These are phyloP conservation scores for Auriculariales sp. DNA, from an alignment of 768 basidiomycete genomes.

Conservation along the genomic window DNA sequence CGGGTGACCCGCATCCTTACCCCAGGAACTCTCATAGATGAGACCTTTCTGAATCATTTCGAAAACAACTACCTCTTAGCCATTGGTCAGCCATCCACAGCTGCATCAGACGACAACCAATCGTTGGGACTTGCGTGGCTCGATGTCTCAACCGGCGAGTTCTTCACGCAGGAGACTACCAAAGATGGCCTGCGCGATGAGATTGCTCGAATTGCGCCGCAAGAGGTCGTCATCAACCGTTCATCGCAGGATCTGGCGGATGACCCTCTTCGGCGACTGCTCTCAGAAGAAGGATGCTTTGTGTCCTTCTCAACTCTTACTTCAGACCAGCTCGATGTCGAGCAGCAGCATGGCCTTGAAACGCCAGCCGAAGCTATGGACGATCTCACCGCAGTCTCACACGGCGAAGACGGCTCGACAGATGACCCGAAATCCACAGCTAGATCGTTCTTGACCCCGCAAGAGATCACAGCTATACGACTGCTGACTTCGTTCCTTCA, in stretches of 20 bases:
- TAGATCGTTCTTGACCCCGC: conserved; percentile 12
- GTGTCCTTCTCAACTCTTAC: conserved; percentile 30
- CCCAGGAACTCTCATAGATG: conserved; percentile 88
- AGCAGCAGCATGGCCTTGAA: not conserved
- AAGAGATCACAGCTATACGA: conserved; percentile 42
- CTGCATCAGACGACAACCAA: conserved; percentile 1
- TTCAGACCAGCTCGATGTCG: not conserved
- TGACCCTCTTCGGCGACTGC: conserved; percentile 32
- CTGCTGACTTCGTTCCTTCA: conserved; percentile 53
- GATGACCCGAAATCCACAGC: not conserved
- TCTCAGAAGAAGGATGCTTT: conserved; percentile 41
- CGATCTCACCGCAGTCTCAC: not conserved
- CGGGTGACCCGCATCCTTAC: conserved; percentile 80
- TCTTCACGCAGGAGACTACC: conserved; percentile 55
- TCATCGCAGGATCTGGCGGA: conserved; percentile 19
- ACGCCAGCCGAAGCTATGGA: not conserved
- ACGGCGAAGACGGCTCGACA: not conserved
- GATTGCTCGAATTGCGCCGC: conserved; percentile 63
- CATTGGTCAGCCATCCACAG: conserved; percentile 16
- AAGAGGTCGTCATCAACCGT: conserved; percentile 61
- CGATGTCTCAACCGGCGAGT: conserved; percentile 89
- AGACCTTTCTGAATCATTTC: conserved; percentile 69
- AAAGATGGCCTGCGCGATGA: conserved; percentile 58
- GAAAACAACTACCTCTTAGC: conserved; percentile 87
- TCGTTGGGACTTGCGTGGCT: conserved; percentile 71